Base-by-base conservation (phyloP, 768 basidiomycete genomes). In the Leucosporidium scottii region DNA sequence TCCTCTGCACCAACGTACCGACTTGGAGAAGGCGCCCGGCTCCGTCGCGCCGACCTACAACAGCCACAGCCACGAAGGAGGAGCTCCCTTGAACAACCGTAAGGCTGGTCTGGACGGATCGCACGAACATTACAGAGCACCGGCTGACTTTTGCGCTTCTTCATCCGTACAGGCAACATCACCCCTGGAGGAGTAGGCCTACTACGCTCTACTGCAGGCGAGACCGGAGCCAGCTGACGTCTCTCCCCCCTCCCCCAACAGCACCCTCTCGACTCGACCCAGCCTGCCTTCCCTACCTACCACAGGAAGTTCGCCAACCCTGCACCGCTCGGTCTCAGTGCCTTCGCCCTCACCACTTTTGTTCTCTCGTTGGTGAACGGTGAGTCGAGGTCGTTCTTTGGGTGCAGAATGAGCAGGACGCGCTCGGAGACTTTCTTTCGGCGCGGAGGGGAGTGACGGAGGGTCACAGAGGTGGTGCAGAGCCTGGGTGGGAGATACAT, bases 321-420 rank as follows among this genome's bases (percentile, higher is more conserved):
- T 18, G 71, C 71, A 0, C 71, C 71, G 21, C 53, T 72, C 18
- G 71, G 67, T 5, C 64, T 73, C 18, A 65, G 58, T 49, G 69
- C 60, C 25, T 73, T 78, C 72, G 77, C 72, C 1, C 72, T 76
- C 27, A 79, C 79, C 15, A 79, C 79, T 23, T 79, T 79, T 66
- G 71, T 48, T 30, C 61, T 61, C 49, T 72, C 71, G 23, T 48
- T 72, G 28, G 56, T 68, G 65, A 72, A 72, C 47, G 48, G 70
- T 61, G 5, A 28, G 67, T 57, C 47, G 0, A 1, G 8, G n/a
- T 17, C 34, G 2, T 58, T 21, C 1, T 13, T 12, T 17, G 39
- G 13, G 3, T 13, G 39, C 39, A 17, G 15, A 44, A 44, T 5
- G 5, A 10, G 10, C 5, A 34, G 34, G 10, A 34, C 10, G 34